Conservation (phyloP, 2,329 filamentous ascomycete genomes). For the Dendrostoma leiphaemia region DNA sequence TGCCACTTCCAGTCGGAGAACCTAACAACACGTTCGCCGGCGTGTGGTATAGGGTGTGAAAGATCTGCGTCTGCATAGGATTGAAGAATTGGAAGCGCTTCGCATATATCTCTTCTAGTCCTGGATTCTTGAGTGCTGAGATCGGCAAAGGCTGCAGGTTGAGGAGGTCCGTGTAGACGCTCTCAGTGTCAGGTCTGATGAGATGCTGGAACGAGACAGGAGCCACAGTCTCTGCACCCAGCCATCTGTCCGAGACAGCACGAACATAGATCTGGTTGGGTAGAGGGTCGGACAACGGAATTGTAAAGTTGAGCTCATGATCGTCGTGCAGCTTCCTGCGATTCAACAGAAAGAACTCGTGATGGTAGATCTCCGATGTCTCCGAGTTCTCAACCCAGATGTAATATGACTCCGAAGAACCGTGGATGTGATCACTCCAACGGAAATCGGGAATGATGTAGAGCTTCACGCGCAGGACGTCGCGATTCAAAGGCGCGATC, state of each 20-base stretch:
- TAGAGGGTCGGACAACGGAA: slow-evolving; percentile 87
- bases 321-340: slow-evolving; percentile 88
- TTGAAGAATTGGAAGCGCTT: slow-evolving; percentile 96
- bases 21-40: slow-evolving; percentile 88
- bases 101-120: slow-evolving; percentile 83
- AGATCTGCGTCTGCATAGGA: slow-evolving; percentile 98
- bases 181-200: slow-evolving; percentile 95
- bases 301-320: slow-evolving; percentile 98
- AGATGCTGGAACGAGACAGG: slow-evolving; percentile 97
- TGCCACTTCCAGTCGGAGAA: slow-evolving; percentile 94
- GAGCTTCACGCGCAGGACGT: slow-evolving; percentile 88
- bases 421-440: slow-evolving; percentile 94
- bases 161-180: slow-evolving; percentile 90
- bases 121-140: slow-evolving; percentile 80
- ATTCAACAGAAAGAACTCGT: slow-evolving; percentile 93
- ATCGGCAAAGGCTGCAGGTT: slow-evolving; percentile 89
- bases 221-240: slow-evolving; percentile 93
- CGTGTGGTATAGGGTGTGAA: slow-evolving; percentile 94
- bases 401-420: slow-evolving; percentile 94
- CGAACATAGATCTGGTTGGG: slow-evolving; percentile 96
- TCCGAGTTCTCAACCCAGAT: slow-evolving; percentile 99
- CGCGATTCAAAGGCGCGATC: slow-evolving; percentile 91
- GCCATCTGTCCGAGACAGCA: slow-evolving; percentile 91
- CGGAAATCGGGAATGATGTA: slow-evolving; percentile 84
- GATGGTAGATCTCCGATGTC: slow-evolving; percentile 95